Evolutionary conservation across 306 rosid genomes (phyloP).

Genomic region (Dicorynia guianensis): DNA sequence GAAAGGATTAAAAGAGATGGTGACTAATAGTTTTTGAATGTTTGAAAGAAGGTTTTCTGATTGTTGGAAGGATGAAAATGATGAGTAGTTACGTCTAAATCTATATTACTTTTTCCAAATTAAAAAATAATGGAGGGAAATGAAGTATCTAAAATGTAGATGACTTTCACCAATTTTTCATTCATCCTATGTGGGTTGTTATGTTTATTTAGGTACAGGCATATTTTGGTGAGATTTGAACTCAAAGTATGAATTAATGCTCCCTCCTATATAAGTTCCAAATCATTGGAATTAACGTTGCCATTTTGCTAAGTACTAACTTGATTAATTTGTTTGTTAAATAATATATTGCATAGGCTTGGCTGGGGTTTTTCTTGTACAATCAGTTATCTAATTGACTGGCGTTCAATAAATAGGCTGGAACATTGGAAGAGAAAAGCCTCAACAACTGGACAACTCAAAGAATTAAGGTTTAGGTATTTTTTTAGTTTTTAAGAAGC

Average conservation of each 20-base stretch:
- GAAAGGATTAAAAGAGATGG: not conserved
- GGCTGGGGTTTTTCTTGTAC: constrained; percentile 17
- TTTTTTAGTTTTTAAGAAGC: too few species aligned
- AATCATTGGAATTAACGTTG: not conserved
- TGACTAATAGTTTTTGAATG: not conserved
- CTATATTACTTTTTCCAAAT: too few species aligned
- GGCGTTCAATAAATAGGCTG: too few species aligned
- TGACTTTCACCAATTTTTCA: too few species aligned
- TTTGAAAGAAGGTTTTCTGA: not conserved
- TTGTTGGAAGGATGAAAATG: not conserved
- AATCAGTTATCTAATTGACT: constrained; percentile 7
- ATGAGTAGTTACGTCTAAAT: too few species aligned
- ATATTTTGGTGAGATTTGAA: not conserved
- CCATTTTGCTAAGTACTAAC: constrained; percentile 4
- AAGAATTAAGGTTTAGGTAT: constrained; percentile 84
- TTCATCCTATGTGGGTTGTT: too few species aligned
- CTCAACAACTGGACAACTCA: constrained; percentile 77
- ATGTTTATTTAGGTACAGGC: not conserved
- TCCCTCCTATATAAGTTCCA: not conserved
- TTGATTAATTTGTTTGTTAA: not conserved
- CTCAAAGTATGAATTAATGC: not conserved
- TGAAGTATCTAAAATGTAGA: not conserved
- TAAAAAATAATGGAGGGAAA: not conserved
- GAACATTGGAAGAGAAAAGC: constrained; percentile 93
- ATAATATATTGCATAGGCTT: not conserved